A percentile compares a stretch with the other conserved stretches of the same genome.
Evolutionary conservation across 176 grass and related monocot species (phyloP).

Genomic region (Triticum urartu): DNA sequence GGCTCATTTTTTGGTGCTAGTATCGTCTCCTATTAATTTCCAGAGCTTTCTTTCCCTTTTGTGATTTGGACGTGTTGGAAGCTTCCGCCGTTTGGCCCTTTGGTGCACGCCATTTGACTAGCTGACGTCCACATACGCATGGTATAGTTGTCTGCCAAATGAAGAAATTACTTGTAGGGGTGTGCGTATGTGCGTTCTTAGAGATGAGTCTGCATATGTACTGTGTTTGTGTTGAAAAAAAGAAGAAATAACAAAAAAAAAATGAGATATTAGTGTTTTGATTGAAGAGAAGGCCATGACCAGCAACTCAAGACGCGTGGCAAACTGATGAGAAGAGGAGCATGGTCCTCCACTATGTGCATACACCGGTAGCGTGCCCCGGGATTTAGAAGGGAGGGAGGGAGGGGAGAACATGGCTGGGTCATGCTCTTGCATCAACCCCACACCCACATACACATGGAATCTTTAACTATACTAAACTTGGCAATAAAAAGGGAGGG

Average conservation of each 20-base stretch:
- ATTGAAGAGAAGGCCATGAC: neutral
- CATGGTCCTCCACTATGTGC: neutral
- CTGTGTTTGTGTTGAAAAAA: no score
- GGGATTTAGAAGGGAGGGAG: neutral
- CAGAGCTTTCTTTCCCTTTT: neutral
- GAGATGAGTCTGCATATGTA: no score
- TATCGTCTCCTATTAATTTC: neutral
- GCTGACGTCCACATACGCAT: no score
- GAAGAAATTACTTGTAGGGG: no score
- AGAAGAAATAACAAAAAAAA: no score
- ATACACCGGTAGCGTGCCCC: neutral
- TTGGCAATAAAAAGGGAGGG: no score
- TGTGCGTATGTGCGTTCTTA: no score
- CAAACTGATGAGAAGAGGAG: neutral
- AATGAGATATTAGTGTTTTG: no score
- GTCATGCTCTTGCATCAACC: slow-evolving; percentile 1
- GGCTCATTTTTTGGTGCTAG: neutral
- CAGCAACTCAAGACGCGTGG: neutral
- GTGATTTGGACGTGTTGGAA: neutral
- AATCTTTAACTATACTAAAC: no score
- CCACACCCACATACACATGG: neutral
- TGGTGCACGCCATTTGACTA: neutral
- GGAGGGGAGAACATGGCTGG: neutral
- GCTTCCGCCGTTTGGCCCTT: neutral
- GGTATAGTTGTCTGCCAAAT: no score